phyloP scores from a whole-genome alignment of 1,284 basidiomycete genomes.

The Rhodotorula sp. region DNA sequence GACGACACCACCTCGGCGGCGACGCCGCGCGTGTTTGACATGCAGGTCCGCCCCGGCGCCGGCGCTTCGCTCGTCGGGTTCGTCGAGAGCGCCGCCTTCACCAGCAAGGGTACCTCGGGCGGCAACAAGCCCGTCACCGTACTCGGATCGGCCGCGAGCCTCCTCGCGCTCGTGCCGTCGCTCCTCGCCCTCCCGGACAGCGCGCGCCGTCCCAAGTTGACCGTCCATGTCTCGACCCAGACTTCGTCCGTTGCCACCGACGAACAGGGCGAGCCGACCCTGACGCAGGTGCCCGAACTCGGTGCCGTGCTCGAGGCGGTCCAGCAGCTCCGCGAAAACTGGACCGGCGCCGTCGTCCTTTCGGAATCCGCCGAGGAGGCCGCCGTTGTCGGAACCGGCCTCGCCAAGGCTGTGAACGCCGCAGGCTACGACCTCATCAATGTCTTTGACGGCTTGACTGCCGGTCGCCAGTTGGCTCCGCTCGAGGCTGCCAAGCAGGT shows the following conservation, averaged over 20 bases:
- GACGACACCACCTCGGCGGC: constrained; percentile 30
- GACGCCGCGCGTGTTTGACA: constrained; percentile 60
- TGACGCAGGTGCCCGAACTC: constrained; percentile 60
- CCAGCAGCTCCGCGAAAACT: constrained; percentile 24
- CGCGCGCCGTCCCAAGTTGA: constrained; percentile 61
- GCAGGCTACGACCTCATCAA: constrained; percentile 66
- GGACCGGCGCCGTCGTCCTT: constrained; percentile 68
- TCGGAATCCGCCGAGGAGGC: constrained; percentile 77
- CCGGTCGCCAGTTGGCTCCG: constrained; percentile 59
- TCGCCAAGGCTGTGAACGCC: constrained; percentile 58
- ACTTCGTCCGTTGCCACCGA: constrained; percentile 62
- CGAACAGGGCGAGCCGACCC: constrained; percentile 66
- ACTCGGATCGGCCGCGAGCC: constrained; percentile 53
- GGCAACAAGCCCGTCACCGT: constrained; percentile 45
- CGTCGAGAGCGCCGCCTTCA: constrained; percentile 50
- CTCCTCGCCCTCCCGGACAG: constrained; percentile 65
- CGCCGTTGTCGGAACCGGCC: constrained; percentile 62
- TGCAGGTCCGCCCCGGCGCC: constrained; percentile 85
- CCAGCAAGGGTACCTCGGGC: constrained; percentile 60
- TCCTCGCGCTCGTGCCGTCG: constrained; percentile 68
- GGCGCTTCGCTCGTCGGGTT: constrained; percentile 78
- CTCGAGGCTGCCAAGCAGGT: constrained; percentile 7
- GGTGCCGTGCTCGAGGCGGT: constrained; percentile 53
- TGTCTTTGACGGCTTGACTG: constrained; percentile 71
- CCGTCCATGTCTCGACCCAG: constrained; percentile 41